These are phyloP conservation scores for Solanum medicagineum DNA, from an alignment of 257 asterid genomes.

Conservation along the genomic window DNA sequence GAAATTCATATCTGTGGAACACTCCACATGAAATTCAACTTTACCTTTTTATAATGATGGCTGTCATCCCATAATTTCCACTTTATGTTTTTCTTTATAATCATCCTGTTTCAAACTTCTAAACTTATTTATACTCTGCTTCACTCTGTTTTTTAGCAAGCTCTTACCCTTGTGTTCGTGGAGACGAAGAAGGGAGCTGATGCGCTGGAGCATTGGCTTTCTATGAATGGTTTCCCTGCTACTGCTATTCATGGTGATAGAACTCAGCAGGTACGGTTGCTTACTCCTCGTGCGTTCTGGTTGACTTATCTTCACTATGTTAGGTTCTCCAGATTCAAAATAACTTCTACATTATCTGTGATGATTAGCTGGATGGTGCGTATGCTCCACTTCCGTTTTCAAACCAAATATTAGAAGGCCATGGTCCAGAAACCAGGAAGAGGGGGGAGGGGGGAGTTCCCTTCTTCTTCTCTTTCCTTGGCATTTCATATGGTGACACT, in stretches of 20 bases:
- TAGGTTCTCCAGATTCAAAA: background rate
- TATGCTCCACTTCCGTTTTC: background rate
- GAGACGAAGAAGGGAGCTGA: slow-evolving; percentile 98
- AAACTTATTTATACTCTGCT: background rate
- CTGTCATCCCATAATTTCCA: background rate
- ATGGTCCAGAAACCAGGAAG: background rate
- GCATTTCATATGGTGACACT: background rate
- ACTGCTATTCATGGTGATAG: slow-evolving; percentile 92
- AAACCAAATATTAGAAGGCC: background rate
- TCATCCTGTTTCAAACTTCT: background rate
- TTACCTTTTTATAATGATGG: background rate
- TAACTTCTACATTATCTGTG: background rate
- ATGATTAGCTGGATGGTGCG: background rate
- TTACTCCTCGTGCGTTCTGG: background rate
- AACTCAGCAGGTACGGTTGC: slow-evolving; percentile 65
- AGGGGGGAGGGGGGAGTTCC: background rate
- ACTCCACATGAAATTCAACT: background rate
- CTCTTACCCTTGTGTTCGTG: slow-evolving; percentile 81
- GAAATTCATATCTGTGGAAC: background rate
- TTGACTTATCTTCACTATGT: background rate
- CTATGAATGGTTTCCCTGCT: slow-evolving; percentile 76
- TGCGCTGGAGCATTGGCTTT: slow-evolving; percentile 89
- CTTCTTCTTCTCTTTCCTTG: background rate
- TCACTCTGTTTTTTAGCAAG: slow-evolving; percentile 46
- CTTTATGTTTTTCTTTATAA: background rate